Evolutionary conservation across 2,329 filamentous ascomycete genomes (phyloP), one percentile per base, ranked within the genome.

Genomic region (Davidsoniella eucalypti): DNA sequence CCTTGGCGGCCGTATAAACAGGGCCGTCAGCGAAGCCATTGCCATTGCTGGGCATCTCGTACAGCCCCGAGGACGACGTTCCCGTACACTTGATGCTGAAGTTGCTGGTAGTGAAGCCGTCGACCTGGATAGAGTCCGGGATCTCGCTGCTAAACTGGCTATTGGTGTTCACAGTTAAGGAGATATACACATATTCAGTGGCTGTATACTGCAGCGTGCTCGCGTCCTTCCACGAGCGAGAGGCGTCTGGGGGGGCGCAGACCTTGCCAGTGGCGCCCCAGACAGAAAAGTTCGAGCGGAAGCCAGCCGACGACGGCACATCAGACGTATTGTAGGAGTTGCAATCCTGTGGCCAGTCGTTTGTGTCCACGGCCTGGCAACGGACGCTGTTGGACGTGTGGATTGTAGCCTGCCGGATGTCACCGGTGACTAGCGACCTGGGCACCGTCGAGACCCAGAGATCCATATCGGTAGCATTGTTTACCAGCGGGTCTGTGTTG

Each of bases 331-430:
- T 50, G 38, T 53, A 53, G 8, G 23, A n/a, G 2, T 37, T 38
- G 29, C 51, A 53, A 10, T 47, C 43, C 14, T 16, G n/a, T 7
- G 47, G 51, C 51, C 51, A 53, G 12, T 25, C 14, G 3, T 18
- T 8, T 8, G 23, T 17, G 14, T 47, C 43, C 7, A 53, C 51
- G 10, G 26, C 38, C 8, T 47, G 38, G 26, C 51, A 53, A 5
- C 17, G 23, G 12, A 43, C 47, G 12, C 6, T 36, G 12, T 37
- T 50, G 8, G 17, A 29, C 2, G 51, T 53, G 17, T 44, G 51
- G 18, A 53, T 53, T 7, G 51, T 53, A 2, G 51, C 51, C 21
- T 53, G 51, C 5, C 51, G 47, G 7, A 53, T 42, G 6, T 26
- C 26, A n/a, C 51, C 51, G 3, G 51, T 53, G 5, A 47, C 38